Conservation (phyloP, 306 rosid genomes). For the barrel medic (Medicago truncatula) region DNA sequence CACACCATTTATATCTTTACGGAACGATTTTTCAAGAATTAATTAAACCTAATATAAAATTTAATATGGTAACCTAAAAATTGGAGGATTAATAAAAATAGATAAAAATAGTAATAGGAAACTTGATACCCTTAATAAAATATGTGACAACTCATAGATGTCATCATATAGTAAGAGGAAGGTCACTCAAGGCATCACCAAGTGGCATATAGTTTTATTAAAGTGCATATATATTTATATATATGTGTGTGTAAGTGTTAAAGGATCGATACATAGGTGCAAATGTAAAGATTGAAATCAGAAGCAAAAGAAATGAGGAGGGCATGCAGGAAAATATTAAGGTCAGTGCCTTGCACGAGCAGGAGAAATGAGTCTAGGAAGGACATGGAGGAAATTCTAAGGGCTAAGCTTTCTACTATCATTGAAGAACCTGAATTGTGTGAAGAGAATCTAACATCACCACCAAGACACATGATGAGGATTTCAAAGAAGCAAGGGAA, state of each 20-base stretch:
- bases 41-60: too few relatives aligned
- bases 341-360: slow-evolving; percentile 68
- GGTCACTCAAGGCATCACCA: slow-evolving; percentile 29
- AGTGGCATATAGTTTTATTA: neutral
- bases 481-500: slow-evolving; percentile 54
- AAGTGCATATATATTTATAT: neutral
- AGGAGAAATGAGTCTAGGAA: slow-evolving; percentile 58
- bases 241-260: neutral
- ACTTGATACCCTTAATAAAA: neutral
- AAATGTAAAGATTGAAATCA: slow-evolving; percentile 20
- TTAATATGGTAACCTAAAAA: neutral
- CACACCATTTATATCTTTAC: neutral
- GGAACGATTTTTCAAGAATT: too few relatives aligned
- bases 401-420: slow-evolving; percentile 75
- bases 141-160: slow-evolving; percentile 26
- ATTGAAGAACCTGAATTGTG: slow-evolving; percentile 70
- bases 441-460: slow-evolving; percentile 54
- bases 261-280: neutral
- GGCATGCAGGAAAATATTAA: slow-evolving; percentile 60
- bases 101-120: neutral
- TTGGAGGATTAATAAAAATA: too few relatives aligned
- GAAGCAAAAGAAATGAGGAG: slow-evolving; percentile 56
- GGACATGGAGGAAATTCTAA: slow-evolving; percentile 70
- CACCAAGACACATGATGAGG: slow-evolving; percentile 49
- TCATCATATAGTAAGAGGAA: slow-evolving; percentile 21